Conservation (phyloP, 805 yeast species). For the Cyberlindnera nakhonratchasimensis region DNA sequence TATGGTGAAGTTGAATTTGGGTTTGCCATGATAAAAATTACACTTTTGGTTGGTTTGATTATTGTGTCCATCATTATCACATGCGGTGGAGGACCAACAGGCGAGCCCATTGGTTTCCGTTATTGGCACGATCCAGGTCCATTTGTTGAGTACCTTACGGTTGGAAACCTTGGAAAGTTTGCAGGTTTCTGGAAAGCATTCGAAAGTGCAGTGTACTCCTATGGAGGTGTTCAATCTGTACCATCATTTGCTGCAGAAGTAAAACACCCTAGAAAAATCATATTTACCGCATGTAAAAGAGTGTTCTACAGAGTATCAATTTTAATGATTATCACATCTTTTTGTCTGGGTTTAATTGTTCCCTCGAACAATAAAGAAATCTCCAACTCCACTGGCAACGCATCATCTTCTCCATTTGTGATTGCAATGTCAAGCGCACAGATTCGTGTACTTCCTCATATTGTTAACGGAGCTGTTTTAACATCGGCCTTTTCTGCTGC, state of each 20-base stretch:
- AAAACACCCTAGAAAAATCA: slow-evolving; percentile 48
- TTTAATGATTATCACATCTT: slow-evolving; percentile 30
- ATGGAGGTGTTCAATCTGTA: slow-evolving; percentile 53
- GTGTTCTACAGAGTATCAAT: slow-evolving; percentile 29
- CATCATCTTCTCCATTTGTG: slow-evolving; percentile 36
- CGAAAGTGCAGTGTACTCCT: slow-evolving; percentile 56
- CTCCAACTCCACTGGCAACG: slow-evolving; percentile 29
- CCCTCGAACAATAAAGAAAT: slow-evolving; percentile 28
- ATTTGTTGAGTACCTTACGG: slow-evolving; percentile 27
- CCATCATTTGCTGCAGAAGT: slow-evolving; percentile 52
- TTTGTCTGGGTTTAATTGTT: slow-evolving; percentile 32
- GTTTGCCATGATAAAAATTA: slow-evolving; percentile 40
- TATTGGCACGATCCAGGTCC: slow-evolving; percentile 36
- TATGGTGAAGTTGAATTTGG: slow-evolving; percentile 50
- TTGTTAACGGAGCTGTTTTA: slow-evolving; percentile 36
- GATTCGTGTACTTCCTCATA: slow-evolving; percentile 33
- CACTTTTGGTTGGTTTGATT: slow-evolving; percentile 44
- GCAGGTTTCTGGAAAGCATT: slow-evolving; percentile 56
- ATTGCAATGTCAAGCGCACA: slow-evolving; percentile 35
- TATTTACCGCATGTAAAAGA: slow-evolving; percentile 53
- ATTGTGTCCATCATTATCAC: slow-evolving; percentile 43
- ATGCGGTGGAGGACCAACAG: slow-evolving; percentile 40
- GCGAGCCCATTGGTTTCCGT: slow-evolving; percentile 33
- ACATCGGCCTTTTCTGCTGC: slow-evolving; percentile 39
- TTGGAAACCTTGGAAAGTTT: slow-evolving; percentile 50